Evolutionary conservation across 139 green algal species (phyloP).

Genomic region (Coelastrella sp.): DNA sequence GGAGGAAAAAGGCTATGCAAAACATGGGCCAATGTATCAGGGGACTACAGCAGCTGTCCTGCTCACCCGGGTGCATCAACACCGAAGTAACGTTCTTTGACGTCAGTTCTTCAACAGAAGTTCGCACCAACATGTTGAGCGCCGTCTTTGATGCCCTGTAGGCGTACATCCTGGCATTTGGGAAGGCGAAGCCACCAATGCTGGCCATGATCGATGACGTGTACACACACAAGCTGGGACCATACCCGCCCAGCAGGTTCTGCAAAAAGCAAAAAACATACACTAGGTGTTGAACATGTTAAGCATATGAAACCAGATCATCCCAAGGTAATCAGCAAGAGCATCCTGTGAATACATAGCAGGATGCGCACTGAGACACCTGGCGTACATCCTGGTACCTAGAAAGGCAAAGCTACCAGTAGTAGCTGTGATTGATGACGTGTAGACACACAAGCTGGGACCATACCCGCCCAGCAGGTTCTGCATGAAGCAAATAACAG

Average conservation of each 20-base stretch:
- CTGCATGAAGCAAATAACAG: background rate
- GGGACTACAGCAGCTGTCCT: background rate
- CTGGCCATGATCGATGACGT: conserved; percentile 25
- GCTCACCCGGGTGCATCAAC: conserved; percentile 36
- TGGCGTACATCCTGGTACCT: conserved; percentile 12
- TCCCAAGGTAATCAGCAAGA: too few species aligned
- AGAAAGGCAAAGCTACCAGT: conserved; percentile 8
- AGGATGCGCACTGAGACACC: too few species aligned
- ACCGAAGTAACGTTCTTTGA: conserved; percentile 20
- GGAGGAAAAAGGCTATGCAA: background rate
- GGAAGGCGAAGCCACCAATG: conserved; percentile 22
- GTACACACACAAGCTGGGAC: background rate
- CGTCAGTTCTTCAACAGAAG: conserved; percentile 24
- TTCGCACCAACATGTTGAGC: conserved; percentile 56
- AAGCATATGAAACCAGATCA: background rate
- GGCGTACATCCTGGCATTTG: conserved; percentile 27
- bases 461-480: background rate
- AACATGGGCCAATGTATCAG: background rate
- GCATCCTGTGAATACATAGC: too few species aligned
- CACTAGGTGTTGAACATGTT: too few species aligned
- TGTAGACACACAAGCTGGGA: background rate
- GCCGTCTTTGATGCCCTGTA: conserved; percentile 58
- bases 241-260: background rate
- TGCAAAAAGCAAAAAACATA: background rate
- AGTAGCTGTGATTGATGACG: background rate